Evolutionary conservation across 805 yeast species (phyloP).

Genomic region (Candida taoyuanica): DNA sequence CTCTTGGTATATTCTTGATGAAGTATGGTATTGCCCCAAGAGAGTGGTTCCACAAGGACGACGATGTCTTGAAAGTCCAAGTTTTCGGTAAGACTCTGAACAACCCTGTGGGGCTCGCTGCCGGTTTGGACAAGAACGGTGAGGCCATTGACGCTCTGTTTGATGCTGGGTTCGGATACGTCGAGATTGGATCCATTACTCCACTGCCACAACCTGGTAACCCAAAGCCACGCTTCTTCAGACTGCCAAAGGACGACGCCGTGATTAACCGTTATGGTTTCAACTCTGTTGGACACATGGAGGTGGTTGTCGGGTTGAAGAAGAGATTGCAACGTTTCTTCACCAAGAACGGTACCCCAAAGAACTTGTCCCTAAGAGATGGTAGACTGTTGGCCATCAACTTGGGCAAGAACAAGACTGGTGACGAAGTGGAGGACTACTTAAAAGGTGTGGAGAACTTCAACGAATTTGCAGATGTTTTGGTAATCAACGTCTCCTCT

Average conservation of each 20-base stretch:
- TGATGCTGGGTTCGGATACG: conserved; percentile 78
- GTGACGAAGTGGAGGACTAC: conserved; percentile 87
- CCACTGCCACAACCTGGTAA: conserved; percentile 94
- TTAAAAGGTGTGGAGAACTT: conserved; percentile 77
- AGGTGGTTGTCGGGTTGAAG: conserved; percentile 63
- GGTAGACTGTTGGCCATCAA: conserved; percentile 75
- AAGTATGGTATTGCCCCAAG: conserved; percentile 66
- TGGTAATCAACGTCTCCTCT: conserved; percentile 87
- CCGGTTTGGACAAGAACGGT: conserved; percentile 92
- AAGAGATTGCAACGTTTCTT: conserved; percentile 48
- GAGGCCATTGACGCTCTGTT: conserved; percentile 83
- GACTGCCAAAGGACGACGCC: conserved; percentile 80
- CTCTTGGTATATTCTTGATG: conserved; percentile 64
- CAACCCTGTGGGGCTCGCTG: conserved; percentile 89
- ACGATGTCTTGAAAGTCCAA: conserved; percentile 48
- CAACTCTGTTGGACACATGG: conserved; percentile 84
- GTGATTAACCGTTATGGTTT: conserved; percentile 94
- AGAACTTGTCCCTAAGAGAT: conserved; percentile 48
- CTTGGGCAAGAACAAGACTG: conserved; percentile 87
- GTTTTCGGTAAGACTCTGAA: conserved; percentile 62
- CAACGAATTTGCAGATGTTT: conserved; percentile 81
- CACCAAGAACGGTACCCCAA: conserved; percentile 20
- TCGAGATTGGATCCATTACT: conserved; percentile 90
- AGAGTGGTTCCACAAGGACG: conserved; percentile 49
- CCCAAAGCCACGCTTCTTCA: conserved; percentile 87